Evolutionary conservation across 148 eudicot species (phyloP).

Genomic region (Euryodendron excelsum): DNA sequence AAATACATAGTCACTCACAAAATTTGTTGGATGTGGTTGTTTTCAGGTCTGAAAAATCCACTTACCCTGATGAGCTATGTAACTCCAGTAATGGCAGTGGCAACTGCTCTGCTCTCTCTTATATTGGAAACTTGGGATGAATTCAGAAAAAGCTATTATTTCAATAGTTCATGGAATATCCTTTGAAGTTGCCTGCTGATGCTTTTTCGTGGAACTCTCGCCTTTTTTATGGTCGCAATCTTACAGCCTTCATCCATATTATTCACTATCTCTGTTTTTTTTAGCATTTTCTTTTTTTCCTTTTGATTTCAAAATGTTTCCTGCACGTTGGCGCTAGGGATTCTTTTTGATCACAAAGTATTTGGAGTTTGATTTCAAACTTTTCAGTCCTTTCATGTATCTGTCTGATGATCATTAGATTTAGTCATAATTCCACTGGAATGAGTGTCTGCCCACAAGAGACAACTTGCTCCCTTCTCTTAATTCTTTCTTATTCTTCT

Average conservation of each 20-base stretch:
- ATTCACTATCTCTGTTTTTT: not conserved
- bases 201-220: constrained; percentile 96
- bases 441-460: not conserved
- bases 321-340: not conserved
- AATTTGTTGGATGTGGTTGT: constrained; percentile 5
- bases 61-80: constrained; percentile 92
- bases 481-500: not conserved
- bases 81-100: constrained; percentile 87
- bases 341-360: not conserved
- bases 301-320: not conserved
- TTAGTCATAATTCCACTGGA: not conserved
- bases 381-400: not conserved
- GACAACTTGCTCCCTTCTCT: not conserved
- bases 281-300: not conserved
- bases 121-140: constrained; percentile 88
- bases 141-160: constrained; percentile 58
- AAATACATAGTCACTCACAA: constrained; percentile 10
- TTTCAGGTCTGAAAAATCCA: constrained; percentile 88
- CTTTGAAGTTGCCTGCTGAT: constrained; percentile 75
- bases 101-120: constrained; percentile 76
- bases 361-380: not conserved
- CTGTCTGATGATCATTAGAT: not conserved
- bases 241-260: not conserved
- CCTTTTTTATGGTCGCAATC: constrained; percentile 78
- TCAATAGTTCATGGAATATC: constrained; percentile 71